Conservation (phyloP, 371 early-diverging fungal species). For the Saksenaea vasiformis region DNA sequence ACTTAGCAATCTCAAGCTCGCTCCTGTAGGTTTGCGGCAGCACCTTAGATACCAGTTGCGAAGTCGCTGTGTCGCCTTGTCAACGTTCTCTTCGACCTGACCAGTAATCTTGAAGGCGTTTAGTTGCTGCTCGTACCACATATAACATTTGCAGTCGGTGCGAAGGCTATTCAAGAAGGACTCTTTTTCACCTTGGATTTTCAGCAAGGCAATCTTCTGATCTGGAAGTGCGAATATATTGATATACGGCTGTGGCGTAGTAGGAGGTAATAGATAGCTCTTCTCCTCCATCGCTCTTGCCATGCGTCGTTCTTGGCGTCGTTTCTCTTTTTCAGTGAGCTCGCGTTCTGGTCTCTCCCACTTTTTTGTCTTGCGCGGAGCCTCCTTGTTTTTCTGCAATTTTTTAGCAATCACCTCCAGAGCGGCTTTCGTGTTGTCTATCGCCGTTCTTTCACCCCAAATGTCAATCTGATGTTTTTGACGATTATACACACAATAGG, state of each 20-base stretch:
- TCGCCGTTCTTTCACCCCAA: slow-evolving; percentile 37
- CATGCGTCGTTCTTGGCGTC: slow-evolving; percentile 28
- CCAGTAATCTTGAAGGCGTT: slow-evolving; percentile 19
- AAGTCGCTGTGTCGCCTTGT: slow-evolving; percentile 27
- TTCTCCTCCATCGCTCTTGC: slow-evolving; percentile 27
- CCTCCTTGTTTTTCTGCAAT: not conserved
- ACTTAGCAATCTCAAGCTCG: slow-evolving; percentile 20
- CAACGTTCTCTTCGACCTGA: slow-evolving; percentile 22
- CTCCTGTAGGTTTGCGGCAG: slow-evolving; percentile 16
- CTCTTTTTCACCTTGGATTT: slow-evolving; percentile 34
- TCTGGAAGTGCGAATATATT: slow-evolving; percentile 33
- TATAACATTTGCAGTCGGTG: slow-evolving; percentile 36
- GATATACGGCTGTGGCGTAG: slow-evolving; percentile 20
- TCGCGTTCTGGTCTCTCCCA: slow-evolving; percentile 48
- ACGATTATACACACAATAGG: slow-evolving; percentile 38
- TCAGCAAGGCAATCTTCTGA: slow-evolving; percentile 14
- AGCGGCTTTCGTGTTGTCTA: slow-evolving; percentile 26
- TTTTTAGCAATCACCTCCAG: slow-evolving; percentile 20
- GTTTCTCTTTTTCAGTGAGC: slow-evolving; percentile 34
- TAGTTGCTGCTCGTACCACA: slow-evolving; percentile 25
- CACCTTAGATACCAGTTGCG: slow-evolving; percentile 45
- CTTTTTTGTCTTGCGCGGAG: slow-evolving; percentile 32
- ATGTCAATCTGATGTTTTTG: slow-evolving; percentile 42
- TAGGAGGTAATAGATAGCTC: slow-evolving; percentile 31
- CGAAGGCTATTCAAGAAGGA: slow-evolving; percentile 36